Evolutionary conservation across 495 filamentous ascomycete genomes (phyloP).

Genomic region (Podospora bellae-mahoneyi): DNA sequence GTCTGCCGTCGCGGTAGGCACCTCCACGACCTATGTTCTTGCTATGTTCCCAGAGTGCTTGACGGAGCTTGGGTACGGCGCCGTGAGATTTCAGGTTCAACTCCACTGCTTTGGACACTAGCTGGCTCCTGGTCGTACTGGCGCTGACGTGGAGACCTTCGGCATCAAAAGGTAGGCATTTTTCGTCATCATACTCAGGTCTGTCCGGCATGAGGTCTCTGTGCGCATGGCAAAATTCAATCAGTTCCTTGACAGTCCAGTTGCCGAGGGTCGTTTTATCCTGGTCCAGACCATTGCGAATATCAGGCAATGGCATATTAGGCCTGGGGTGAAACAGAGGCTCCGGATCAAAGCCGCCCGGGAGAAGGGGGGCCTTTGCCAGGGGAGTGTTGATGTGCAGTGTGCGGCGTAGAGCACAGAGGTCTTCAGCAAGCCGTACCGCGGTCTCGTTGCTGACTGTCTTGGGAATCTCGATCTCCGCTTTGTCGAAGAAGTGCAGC

Average conservation of each 20-base stretch:
- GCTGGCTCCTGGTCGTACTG: neutral
- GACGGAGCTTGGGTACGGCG: neutral
- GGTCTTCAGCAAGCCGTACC: conserved; percentile 11
- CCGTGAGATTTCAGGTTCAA: conserved; percentile 11
- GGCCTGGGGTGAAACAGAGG: neutral
- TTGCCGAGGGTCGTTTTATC: neutral
- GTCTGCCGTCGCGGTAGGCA: conserved; percentile 20
- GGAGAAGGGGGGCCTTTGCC: neutral
- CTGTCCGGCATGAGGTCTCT: neutral
- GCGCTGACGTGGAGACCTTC: neutral
- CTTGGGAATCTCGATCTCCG: neutral
- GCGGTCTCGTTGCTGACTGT: neutral
- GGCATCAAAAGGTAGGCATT: neutral
- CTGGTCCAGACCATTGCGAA: neutral
- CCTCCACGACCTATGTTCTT: neutral
- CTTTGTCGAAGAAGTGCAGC: conserved; percentile 17
- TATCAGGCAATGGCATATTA: neutral
- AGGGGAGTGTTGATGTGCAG: neutral
- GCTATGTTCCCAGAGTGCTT: conserved; percentile 12
- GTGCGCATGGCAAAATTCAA: neutral
- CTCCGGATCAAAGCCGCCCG: no score
- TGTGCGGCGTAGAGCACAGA: conserved; percentile 14
- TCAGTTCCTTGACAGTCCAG: neutral
- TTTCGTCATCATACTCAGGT: neutral
- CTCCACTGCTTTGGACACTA: neutral